Conservation (phyloP, 2,329 filamentous ascomycete genomes). For the Nannizzia gypsea region DNA sequence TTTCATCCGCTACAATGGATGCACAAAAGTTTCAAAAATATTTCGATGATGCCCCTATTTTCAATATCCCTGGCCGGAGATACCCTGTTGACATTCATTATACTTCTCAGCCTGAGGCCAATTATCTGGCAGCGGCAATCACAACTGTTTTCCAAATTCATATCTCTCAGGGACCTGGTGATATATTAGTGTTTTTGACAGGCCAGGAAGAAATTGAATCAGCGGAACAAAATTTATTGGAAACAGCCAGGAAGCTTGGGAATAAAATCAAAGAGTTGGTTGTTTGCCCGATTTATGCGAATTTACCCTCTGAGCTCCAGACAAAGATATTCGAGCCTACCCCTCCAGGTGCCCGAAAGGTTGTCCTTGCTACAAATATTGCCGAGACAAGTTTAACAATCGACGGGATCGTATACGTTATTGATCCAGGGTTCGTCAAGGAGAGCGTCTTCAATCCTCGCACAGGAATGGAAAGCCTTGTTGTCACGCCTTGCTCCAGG, state of each 20-base stretch:
- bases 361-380: slow-evolving; percentile 92
- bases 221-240: slow-evolving; percentile 69
- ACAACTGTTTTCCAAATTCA: slow-evolving; percentile 95
- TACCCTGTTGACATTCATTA: slow-evolving; percentile 90
- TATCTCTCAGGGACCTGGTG: slow-evolving; percentile 68
- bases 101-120: slow-evolving; percentile 79
- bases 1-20: slow-evolving; percentile 90
- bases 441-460: slow-evolving; percentile 87
- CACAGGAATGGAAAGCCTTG: slow-evolving; percentile 83
- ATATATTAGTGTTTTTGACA: slow-evolving; percentile 88
- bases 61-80: slow-evolving; percentile 81
- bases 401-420: slow-evolving; percentile 90
- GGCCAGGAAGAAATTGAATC: slow-evolving; percentile 94
- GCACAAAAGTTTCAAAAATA: slow-evolving; percentile 84
- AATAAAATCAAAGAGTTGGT: slow-evolving; percentile 75
- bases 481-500: slow-evolving; percentile 80
- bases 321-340: slow-evolving; percentile 91
- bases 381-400: slow-evolving; percentile 93
- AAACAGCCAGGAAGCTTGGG: slow-evolving; percentile 78
- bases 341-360: slow-evolving; percentile 71
- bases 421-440: slow-evolving; percentile 90
- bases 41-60: slow-evolving; percentile 85
- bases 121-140: slow-evolving; percentile 82
- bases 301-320: slow-evolving; percentile 80
- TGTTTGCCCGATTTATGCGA: slow-evolving; percentile 88